phyloP scores from a whole-genome alignment of 441 rosid genomes.

The Dalechampia spathulata region DNA sequence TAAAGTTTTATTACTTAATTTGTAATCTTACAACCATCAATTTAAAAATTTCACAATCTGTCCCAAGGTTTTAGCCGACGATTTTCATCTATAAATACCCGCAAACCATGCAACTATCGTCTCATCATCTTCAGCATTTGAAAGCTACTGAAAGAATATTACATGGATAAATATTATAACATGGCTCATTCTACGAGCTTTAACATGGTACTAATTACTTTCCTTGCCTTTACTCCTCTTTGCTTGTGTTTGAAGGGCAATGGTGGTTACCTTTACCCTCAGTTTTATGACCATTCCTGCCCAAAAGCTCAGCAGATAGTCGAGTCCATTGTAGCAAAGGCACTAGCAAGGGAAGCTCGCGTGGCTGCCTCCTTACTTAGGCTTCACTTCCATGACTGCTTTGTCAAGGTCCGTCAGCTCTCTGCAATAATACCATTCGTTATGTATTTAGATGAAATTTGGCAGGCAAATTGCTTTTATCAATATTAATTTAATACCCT shows the following conservation, averaged over 20 bases:
- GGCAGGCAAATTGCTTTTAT: too few species aligned
- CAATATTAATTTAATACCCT: too few species aligned
- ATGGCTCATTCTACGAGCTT: conserved; percentile 2
- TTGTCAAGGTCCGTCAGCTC: conserved; percentile 53
- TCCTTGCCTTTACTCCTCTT: conserved; percentile 29
- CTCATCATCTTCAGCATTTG: too few species aligned
- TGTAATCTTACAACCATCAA: too few species aligned
- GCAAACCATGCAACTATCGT: conserved; percentile 8
- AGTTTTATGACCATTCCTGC: conserved; percentile 68
- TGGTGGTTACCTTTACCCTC: conserved; percentile 49
- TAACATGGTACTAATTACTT: conserved; percentile 1
- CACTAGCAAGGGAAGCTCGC: conserved; percentile 62
- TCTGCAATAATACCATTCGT: too few species aligned
- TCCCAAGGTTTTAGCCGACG: conserved; percentile 11
- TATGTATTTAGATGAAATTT: neutral
- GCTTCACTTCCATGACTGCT: conserved; percentile 93
- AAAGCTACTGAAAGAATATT: too few species aligned
- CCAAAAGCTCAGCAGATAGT: conserved; percentile 61
- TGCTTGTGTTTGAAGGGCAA: conserved; percentile 25
- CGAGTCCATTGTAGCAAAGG: conserved; percentile 62
- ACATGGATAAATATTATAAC: neutral
- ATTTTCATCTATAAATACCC: conserved; percentile 28
- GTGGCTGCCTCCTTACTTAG: conserved; percentile 86
- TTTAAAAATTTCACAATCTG: neutral
- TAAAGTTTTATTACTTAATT: too few species aligned